Percentiles rank a stretch among this genome's conserved stretches.
Conservation (phyloP, 345 rosid species). For the Corymbia maculata region DNA sequence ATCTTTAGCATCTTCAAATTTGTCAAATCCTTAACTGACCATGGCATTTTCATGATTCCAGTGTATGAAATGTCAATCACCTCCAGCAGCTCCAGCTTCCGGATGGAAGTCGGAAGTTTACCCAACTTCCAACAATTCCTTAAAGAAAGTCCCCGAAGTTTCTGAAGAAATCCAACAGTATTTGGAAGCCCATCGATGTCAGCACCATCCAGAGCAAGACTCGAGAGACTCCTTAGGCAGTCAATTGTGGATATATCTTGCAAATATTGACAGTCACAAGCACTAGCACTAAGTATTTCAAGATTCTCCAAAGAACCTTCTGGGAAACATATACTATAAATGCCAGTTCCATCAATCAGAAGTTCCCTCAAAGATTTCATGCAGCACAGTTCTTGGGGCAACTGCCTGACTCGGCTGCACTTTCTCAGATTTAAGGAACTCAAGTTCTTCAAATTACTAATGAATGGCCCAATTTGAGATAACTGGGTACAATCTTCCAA, state of each 20-base stretch:
- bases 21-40: neutral
- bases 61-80: neutral
- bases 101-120: neutral
- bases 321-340: too few species aligned
- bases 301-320: too few species aligned
- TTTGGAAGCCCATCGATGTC: too few species aligned
- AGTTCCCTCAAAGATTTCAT: too few species aligned
- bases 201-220: too few species aligned
- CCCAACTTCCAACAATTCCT: neutral
- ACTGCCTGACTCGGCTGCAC: neutral
- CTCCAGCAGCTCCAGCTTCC: neutral
- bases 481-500: neutral
- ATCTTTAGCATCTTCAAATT: neutral
- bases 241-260: too few species aligned
- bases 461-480: neutral
- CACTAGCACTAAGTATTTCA: too few species aligned
- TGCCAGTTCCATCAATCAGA: too few species aligned
- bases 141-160: neutral
- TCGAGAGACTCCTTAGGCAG: too few species aligned
- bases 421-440: neutral
- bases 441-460: neutral
- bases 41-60: neutral
- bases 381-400: too few species aligned
- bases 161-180: too few species aligned
- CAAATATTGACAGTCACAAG: too few species aligned